Evolutionary conservation across 2,329 filamentous ascomycete genomes (phyloP).

Genomic region (Rutstroemia sp.): DNA sequence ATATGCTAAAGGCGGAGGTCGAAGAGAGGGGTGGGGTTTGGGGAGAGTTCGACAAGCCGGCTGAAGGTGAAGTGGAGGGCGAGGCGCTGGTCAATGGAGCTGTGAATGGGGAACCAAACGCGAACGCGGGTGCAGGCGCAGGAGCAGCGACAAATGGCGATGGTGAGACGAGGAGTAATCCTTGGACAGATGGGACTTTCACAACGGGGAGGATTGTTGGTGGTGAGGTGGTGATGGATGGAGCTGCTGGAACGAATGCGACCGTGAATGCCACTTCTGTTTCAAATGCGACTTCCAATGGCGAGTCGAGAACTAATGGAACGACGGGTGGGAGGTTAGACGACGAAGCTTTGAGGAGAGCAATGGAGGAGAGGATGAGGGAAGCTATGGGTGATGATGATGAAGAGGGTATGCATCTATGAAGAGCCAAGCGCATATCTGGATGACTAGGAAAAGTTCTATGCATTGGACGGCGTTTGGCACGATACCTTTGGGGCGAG

Average conservation of each 20-base stretch:
- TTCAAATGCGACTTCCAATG: background rate
- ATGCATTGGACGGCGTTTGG: too few species aligned
- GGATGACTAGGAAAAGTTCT: too few species aligned
- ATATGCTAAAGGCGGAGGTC: constrained; percentile 61
- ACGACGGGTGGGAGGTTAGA: constrained; percentile 40
- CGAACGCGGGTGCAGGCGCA: too few species aligned
- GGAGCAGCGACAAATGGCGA: background rate
- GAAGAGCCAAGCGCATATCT: constrained; percentile 13
- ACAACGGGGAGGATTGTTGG: constrained; percentile 49
- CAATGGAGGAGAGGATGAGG: constrained; percentile 48
- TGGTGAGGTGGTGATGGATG: constrained; percentile 42
- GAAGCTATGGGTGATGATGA: constrained; percentile 37
- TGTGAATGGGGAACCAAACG: too few species aligned
- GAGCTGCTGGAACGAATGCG: background rate
- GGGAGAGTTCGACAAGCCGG: constrained; percentile 47
- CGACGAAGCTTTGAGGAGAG: constrained; percentile 51
- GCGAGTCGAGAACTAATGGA: constrained; percentile 7
- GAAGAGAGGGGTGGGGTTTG: constrained; percentile 46
- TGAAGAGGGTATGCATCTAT: constrained; percentile 57
- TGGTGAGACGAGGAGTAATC: constrained; percentile 19
- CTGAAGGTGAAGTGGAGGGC: constrained; percentile 30
- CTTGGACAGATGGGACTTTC: constrained; percentile 59
- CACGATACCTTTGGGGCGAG: too few species aligned
- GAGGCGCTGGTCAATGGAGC: constrained; percentile 14
- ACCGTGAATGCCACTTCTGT: constrained; percentile 5